phyloP scores from a whole-genome alignment of 2,329 filamentous ascomycete species.

The Phialocephala subalpina region DNA sequence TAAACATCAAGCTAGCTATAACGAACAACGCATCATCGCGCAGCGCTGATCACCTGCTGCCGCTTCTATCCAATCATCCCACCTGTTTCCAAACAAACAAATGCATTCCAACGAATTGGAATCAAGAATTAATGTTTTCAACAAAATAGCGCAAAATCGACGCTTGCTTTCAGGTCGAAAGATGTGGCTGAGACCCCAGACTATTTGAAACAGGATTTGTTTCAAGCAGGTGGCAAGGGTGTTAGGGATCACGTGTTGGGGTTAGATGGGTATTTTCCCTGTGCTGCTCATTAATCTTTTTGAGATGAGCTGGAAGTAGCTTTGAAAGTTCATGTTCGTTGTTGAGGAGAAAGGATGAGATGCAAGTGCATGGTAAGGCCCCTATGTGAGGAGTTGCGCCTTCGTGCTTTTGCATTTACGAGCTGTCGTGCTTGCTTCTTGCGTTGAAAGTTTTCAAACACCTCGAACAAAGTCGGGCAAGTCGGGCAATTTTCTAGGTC shows the following conservation, averaged over 20 bases:
- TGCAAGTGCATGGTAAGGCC: background rate
- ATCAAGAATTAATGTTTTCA: too few species aligned
- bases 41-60: conserved; percentile 15
- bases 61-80: background rate
- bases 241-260: background rate
- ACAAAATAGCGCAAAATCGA: too few species aligned
- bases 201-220: background rate
- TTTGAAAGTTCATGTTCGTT: too few species aligned
- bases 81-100: too few species aligned
- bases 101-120: too few species aligned
- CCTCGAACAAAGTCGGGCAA: too few species aligned
- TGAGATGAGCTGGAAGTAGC: too few species aligned
- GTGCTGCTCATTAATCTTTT: too few species aligned
- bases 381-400: background rate
- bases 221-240: background rate
- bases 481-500: too few species aligned
- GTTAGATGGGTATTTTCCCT: background rate
- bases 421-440: too few species aligned
- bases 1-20: background rate
- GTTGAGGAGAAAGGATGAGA: too few species aligned
- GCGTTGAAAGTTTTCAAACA: too few species aligned
- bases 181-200: conserved; percentile 1
- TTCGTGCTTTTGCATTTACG: background rate
- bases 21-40: conserved; percentile 19
- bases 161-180: background rate